Evolutionary conservation across 352 stramenopile genomes (phyloP).

Genomic region (Phytophthora cryptogea): DNA sequence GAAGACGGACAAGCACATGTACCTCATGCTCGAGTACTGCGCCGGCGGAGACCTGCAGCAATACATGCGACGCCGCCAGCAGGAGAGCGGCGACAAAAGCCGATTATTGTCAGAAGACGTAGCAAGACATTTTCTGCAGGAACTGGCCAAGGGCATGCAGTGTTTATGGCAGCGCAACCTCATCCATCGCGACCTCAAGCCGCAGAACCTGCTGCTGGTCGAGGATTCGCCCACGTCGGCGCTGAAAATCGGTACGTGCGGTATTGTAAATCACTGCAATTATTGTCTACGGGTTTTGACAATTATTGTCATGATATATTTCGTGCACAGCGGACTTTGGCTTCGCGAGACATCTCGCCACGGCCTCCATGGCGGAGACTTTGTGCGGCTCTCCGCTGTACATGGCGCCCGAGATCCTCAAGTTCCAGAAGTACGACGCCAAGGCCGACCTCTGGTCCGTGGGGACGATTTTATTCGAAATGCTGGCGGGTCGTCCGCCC

Average conservation of each 20-base stretch:
- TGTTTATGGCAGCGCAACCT: slow-evolving; percentile 78
- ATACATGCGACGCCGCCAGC: slow-evolving; percentile 83
- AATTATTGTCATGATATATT: slow-evolving; percentile 11
- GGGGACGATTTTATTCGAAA: slow-evolving; percentile 96
- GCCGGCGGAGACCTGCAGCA: slow-evolving; percentile 95
- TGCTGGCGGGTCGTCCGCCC: slow-evolving; percentile 92
- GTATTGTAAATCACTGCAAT: slow-evolving; percentile 1
- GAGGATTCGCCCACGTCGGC: slow-evolving; percentile 55
- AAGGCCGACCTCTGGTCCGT: slow-evolving; percentile 97
- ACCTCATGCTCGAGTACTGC: slow-evolving; percentile 97
- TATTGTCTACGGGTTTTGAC: slow-evolving; percentile 7
- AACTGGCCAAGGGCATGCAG: slow-evolving; percentile 75
- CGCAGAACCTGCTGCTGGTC: slow-evolving; percentile 95
- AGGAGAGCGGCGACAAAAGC: slow-evolving; percentile 12
- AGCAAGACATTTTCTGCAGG: slow-evolving; percentile 63
- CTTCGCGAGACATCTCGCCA: slow-evolving; percentile 94
- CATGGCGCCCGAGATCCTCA: slow-evolving; percentile 98
- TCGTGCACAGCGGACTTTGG: slow-evolving; percentile 92
- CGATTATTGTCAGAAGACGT: slow-evolving; percentile 40
- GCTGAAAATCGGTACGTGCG: slow-evolving; percentile 67
- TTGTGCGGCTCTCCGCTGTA: slow-evolving; percentile 96
- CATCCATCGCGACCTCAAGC: slow-evolving; percentile 93
- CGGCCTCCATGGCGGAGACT: slow-evolving; percentile 93
- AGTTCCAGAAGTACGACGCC: slow-evolving; percentile 94
- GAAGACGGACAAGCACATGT: slow-evolving; percentile 95